Evolutionary conservation across 805 yeast species (phyloP).

Genomic region (Myxozyma nipponensis): DNA sequence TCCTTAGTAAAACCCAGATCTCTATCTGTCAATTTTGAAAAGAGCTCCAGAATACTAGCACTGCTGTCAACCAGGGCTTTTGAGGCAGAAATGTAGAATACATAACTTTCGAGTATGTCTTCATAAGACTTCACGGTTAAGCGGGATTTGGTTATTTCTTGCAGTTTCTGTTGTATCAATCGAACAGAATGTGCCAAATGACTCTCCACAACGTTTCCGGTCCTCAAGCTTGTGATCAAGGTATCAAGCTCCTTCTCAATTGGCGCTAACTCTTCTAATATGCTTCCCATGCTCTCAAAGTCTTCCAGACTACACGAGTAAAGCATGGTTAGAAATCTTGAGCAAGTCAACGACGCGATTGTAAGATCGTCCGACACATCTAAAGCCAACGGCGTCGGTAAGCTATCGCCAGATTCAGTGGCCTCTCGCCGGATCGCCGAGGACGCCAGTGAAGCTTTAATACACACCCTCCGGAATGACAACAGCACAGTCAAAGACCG

Average conservation of each 20-base stretch:
- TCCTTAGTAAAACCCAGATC: background rate
- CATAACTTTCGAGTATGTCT: background rate
- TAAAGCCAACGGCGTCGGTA: conserved; percentile 7
- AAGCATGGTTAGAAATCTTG: conserved; percentile 9
- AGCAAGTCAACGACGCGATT: background rate
- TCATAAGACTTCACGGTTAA: background rate
- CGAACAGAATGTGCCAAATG: background rate
- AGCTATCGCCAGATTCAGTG: background rate
- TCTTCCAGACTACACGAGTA: conserved; percentile 9
- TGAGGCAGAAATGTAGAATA: too few species aligned
- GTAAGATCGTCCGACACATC: conserved; percentile 16
- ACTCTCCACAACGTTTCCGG: background rate
- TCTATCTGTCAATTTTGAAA: background rate
- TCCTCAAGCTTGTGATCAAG: background rate
- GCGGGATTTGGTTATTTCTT: background rate
- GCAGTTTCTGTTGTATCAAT: background rate
- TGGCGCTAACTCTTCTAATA: conserved; percentile 4
- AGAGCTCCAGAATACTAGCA: background rate
- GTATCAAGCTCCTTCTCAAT: background rate
- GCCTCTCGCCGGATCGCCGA: conserved; percentile 1
- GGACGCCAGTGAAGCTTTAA: conserved; percentile 9
- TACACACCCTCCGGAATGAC: conserved; percentile 10
- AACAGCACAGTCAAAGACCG: conserved; percentile 15
- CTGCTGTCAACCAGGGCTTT: background rate
- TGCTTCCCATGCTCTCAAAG: conserved; percentile 19